Evolutionary conservation across 2,329 filamentous ascomycete species (phyloP), one percentile per base, ranked within the genome.

Genomic region (Ascocoryne sarcoides): DNA sequence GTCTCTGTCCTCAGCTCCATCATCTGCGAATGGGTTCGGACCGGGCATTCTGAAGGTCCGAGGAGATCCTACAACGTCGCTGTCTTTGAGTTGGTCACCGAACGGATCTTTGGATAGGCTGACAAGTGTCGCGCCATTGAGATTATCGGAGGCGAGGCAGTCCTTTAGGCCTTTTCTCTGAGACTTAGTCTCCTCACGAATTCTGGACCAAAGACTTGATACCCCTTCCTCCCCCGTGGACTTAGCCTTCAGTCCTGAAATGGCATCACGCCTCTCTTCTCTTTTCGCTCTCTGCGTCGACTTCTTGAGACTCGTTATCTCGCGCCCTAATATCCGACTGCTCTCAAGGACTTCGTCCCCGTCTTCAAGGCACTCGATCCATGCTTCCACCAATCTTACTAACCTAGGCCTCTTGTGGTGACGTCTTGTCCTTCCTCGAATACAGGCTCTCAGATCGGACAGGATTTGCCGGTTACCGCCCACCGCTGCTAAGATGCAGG

Each of bases 401-500:
- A 54, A 33, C 12, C 45, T 32, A 10, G 44, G 36, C 10, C 39
- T 16, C 20, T 30, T 32, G 7, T 41, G 31, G 2, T 37, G 12
- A n/a, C 41, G 52, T 39, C 43, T 52, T 34, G 41, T 48, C 23
- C 71, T 63, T 21, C 65, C 63, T 8, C 65, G 19, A 39, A 75
- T 49, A 30, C 61, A 57, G 3, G 68, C 65, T 19, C 66, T 56
- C 21, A 78, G 50, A 48, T 73, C 70, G 4, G 60, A 53, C 2
- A 78, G 54, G 1, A 65, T 48, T 12, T 60, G 52, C 4, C 51
- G 55, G 21, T 63, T 61, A 0, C 66, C 67, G 2, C 72, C 72
- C 1, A 78, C 51, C 3, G 62, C 60, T 2, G 69, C 63, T 10
- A 77, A 54, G 19, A 73, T 66, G 45, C 74, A 78, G 2, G 71